Base-by-base conservation (phyloP, 2,329 filamentous ascomycete species). In the Aspergillus vadensis region DNA sequence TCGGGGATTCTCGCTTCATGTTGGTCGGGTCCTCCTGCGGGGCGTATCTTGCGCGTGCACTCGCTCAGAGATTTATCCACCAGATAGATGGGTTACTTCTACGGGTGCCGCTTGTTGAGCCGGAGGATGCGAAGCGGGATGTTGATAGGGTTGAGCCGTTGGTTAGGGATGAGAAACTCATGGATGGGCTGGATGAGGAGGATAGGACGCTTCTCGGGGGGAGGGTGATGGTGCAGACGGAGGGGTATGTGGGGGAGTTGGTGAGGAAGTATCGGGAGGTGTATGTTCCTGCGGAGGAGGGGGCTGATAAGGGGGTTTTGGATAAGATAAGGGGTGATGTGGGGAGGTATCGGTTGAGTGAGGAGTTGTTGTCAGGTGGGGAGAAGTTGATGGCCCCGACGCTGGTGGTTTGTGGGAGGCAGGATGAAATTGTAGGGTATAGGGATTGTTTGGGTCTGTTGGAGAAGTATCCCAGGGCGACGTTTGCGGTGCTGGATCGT, bases 11-110 rank as follows among this genome's bases (percentile, higher is more conserved):
- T n/a, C 64, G 43, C 43, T 72, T 72, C 56, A 21, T 70, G 23
- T 47, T 72, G 19, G 55, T 66, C 23, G 70, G 70, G 49, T 68
- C 70, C 43, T 72, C 70, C 21, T 71, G 69, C 50, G 70, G 70
- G 17, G 70, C 60, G 10, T 72, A 72, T 43, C 67, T 72, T 23
- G 70, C 70, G 3, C 69, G 70, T 21, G 66, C 69, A 1, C 49
- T 72, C 36, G 70, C 70, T 43, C 70, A 66, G 30, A 69, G 63
- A 56, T 72, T 72, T 23, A 41, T 12, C 3, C 44, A 59, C 4
- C 70, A 67, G 54, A 64, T 72, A 30, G 69, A 70, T 48, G 70
- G 70, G 17, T 49, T 72, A 25, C 53, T 72, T 19, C 52, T 72
- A 12, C 69, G 70, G 6, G 70, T 72, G 2, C 70, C 70, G 39